Evolutionary conservation across 2,329 filamentous ascomycete genomes (phyloP), one percentile per base, ranked within the genome.

Genomic region (Fusarium sp.): DNA sequence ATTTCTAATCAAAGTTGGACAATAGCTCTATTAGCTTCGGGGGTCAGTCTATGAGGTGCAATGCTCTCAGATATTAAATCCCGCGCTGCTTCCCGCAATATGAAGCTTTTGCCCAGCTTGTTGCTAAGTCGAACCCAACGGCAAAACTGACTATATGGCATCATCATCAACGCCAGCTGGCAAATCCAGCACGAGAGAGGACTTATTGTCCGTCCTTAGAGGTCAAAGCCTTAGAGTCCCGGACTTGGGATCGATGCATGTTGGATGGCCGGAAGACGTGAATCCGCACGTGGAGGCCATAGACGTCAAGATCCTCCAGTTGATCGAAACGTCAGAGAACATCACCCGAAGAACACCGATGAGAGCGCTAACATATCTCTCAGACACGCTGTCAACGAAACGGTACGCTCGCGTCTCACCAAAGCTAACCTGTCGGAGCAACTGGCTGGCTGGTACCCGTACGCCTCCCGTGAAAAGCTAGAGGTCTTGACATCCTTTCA

Each of bases 401-500:
- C 31, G 14, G 54, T 57, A 1, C 41, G 55, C 19, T 37, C 55
- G 16, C 39, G 55, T 5, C 15, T 57, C 19, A 49, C 31, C 10
- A 29, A 49, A 8, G 55, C 39, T 1, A 25, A 57, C 7, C 55
- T 57, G 8, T 48, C 41, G 2, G 55, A 57, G 15, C 39, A 48
- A 10, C 29, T 57, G 3, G 55, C 41, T 8, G 41, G 41, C 5
- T 57, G 41, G 55, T 48, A 57, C 14, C 39, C 54, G 0, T 57
- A 48, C 5, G 39, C 54, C 14, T 57, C 54, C 14, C 19, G 23
- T 4, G 39, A 48, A 25, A 57, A 10, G 19, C 9, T 57, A 7
- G 54, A 48, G 10, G n/a, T 48, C 11, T 57, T 48, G 54, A 57
- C 54, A 16, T 57, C 54, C 18, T 57, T 57, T 5, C 54, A 57